Conservation (phyloP, 306 rosid species). For the Malus asiatica region DNA sequence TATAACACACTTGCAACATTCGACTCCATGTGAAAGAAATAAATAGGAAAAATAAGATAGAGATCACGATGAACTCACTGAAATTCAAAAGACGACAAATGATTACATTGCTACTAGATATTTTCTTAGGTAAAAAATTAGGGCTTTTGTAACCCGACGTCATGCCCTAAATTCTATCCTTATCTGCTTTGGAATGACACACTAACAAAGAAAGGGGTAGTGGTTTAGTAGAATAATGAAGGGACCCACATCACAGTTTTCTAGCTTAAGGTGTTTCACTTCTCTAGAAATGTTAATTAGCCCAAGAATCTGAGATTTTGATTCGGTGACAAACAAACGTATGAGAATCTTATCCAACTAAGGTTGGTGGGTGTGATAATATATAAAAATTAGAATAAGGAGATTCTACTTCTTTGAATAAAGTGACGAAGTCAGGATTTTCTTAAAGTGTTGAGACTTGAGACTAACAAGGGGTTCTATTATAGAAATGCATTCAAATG, state of each 20-base stretch:
- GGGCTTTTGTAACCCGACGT: conserved; percentile 30
- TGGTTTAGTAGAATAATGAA: conserved; percentile 1
- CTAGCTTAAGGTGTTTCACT: neutral
- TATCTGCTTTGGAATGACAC: conserved; percentile 41
- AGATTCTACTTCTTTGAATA: too few species aligned
- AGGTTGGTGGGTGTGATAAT: too few species aligned
- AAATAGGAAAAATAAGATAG: neutral
- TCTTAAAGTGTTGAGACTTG: too few species aligned
- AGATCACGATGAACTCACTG: conserved; percentile 5
- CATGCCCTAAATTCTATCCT: conserved; percentile 35
- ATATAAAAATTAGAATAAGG: too few species aligned
- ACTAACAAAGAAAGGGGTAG: neutral
- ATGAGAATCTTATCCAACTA: too few species aligned
- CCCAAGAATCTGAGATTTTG: too few species aligned
- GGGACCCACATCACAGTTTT: conserved; percentile 21
- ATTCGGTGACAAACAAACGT: too few species aligned
- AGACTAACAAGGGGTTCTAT: too few species aligned
- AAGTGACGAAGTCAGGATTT: too few species aligned
- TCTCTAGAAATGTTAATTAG: neutral
- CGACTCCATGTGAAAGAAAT: neutral
- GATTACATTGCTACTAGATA: conserved; percentile 37
- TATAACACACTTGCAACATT: neutral
- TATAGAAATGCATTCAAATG: too few species aligned
- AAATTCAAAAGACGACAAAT: neutral
- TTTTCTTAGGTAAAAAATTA: conserved; percentile 16